phyloP scores from a whole-genome alignment of 768 basidiomycete genomes.

The Boletus rufocinnamomeus region DNA sequence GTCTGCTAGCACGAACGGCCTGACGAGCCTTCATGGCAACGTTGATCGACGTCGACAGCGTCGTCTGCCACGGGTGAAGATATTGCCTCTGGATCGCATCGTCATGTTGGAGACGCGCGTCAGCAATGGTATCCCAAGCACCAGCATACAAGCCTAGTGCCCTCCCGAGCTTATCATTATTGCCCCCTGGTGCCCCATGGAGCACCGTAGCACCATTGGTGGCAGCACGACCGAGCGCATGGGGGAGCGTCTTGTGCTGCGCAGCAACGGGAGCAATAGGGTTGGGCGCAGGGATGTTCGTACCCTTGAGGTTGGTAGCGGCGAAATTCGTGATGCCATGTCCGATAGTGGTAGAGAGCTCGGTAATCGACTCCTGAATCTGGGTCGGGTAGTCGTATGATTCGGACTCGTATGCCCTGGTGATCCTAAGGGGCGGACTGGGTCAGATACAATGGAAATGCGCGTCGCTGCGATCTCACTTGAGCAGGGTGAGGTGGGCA shows the following conservation, averaged over 20 bases:
- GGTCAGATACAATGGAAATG: conserved; percentile 2
- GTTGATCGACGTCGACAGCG: conserved; percentile 76
- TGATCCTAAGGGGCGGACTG: conserved; percentile 51
- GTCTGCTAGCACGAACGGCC: conserved; percentile 73
- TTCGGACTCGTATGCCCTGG: conserved; percentile 87
- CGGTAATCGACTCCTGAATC: conserved; percentile 78
- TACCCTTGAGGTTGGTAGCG: conserved; percentile 85
- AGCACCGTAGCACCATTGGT: conserved; percentile 55
- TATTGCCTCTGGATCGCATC: conserved; percentile 63
- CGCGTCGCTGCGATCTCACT: conserved; percentile 46
- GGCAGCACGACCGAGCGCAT: conserved; percentile 86
- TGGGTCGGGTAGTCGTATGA: conserved; percentile 89
- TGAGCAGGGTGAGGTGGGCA: conserved; percentile 76
- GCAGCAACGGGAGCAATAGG: conserved; percentile 54
- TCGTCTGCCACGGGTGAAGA: conserved; percentile 85
- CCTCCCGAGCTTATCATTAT: conserved; percentile 71
- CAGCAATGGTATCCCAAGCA: conserved; percentile 83
- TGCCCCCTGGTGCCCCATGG: conserved; percentile 44
- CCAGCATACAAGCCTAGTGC: conserved; percentile 77
- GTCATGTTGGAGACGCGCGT: conserved; percentile 82
- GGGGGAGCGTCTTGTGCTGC: conserved; percentile 95
- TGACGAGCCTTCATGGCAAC: conserved; percentile 93
- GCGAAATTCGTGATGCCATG: conserved; percentile 82
- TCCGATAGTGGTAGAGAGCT: conserved; percentile 69
- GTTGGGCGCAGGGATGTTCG: conserved; percentile 74